Evolutionary conservation across 1,284 basidiomycete genomes (phyloP).

Genomic region (Stereum hirsutum): DNA sequence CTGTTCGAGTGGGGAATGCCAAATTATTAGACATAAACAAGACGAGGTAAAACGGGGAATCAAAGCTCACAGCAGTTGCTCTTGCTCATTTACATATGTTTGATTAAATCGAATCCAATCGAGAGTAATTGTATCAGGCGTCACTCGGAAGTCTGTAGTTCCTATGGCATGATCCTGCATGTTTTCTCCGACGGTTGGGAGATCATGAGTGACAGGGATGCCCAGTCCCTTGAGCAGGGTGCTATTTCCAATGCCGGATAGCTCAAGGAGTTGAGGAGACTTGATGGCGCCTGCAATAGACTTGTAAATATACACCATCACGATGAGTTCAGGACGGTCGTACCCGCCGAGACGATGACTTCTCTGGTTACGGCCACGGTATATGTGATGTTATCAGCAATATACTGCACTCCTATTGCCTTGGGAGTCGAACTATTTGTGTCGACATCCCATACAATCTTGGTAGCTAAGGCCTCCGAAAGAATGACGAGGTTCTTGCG

Average conservation of each 20-base stretch:
- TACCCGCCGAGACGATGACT: constrained; percentile 9
- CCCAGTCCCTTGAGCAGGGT: not conserved
- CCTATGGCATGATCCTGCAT: not conserved
- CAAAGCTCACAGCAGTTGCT: not conserved
- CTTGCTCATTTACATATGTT: not conserved
- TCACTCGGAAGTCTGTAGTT: not conserved
- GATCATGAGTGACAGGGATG: not conserved
- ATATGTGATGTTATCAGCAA: constrained; percentile 5
- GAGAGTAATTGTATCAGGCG: not conserved
- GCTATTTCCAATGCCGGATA: not conserved
- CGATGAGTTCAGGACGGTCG: not conserved
- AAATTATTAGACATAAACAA: too few relatives aligned
- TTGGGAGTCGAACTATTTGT: not conserved
- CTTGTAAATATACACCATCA: not conserved
- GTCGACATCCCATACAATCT: constrained; percentile 5
- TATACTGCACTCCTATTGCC: constrained; percentile 9
- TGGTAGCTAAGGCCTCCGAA: constrained; percentile 8
- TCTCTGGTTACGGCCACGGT: constrained; percentile 6
- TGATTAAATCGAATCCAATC: not conserved
- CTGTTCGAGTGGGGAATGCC: not conserved
- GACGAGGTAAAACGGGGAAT: not conserved
- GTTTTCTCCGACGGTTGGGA: not conserved
- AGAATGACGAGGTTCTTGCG: constrained; percentile 5
- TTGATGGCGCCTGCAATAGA: not conserved
- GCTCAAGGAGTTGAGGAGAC: not conserved